Percentiles rank a stretch among this genome's conserved stretches.
These are phyloP conservation scores for Penicillium bialowiezense DNA, from an alignment of 495 filamentous ascomycete genomes.

Conservation along the genomic window DNA sequence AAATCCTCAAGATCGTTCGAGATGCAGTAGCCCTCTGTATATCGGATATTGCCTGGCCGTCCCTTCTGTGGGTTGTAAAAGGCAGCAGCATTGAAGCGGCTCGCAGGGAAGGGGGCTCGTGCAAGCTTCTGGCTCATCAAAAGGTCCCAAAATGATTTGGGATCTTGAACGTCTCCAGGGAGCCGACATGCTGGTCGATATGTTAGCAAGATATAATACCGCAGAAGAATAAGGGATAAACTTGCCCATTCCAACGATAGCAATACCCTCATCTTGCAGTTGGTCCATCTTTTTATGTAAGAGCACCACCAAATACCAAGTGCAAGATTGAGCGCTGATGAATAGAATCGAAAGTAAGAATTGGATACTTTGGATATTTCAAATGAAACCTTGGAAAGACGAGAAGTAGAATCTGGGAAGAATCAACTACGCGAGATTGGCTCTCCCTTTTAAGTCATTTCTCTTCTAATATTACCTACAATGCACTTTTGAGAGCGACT, in stretches of 20 bases:
- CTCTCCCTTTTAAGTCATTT: too few species aligned
- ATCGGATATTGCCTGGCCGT: not conserved
- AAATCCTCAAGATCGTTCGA: not conserved
- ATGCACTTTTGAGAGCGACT: too few species aligned
- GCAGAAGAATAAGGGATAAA: not conserved
- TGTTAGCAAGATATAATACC: not conserved
- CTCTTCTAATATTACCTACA: too few species aligned
- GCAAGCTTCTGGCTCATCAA: not conserved
- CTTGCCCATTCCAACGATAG: constrained; percentile 1
- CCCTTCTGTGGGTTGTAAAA: not conserved
- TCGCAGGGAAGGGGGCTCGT: not conserved
- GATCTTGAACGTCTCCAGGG: not conserved
- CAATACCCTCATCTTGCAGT: not conserved
- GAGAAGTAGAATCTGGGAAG: too few species aligned
- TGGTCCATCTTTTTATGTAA: too few species aligned
- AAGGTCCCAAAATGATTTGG: not conserved
- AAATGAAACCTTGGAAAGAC: too few species aligned
- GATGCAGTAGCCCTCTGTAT: not conserved
- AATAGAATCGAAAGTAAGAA: too few species aligned
- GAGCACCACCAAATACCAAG: too few species aligned
- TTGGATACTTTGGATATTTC: too few species aligned
- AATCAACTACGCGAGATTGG: too few species aligned
- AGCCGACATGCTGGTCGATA: not conserved
- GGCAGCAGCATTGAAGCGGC: not conserved
- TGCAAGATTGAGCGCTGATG: too few species aligned